Percentiles rank a stretch among this genome's conserved stretches.
These are phyloP conservation scores for Nemania sp. DNA, from an alignment of 2,329 filamentous ascomycete species.

Conservation along the genomic window DNA sequence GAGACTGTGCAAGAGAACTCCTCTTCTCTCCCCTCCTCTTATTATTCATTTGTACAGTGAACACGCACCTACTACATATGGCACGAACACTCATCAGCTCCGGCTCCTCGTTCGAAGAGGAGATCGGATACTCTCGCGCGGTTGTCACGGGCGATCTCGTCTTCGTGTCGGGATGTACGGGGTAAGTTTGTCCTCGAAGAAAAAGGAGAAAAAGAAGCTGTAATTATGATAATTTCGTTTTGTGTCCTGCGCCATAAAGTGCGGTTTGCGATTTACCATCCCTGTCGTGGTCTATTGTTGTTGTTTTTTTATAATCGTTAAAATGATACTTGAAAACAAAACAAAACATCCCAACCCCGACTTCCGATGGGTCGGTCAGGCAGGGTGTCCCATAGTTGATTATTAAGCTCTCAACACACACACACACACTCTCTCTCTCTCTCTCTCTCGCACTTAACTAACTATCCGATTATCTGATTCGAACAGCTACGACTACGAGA, in stretches of 20 bases:
- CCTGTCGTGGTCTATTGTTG: too few species aligned
- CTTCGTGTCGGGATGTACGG: conserved; percentile 27
- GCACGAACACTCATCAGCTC: conserved; percentile 24
- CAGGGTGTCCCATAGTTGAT: too few species aligned
- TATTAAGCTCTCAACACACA: not conserved
- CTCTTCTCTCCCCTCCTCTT: not conserved
- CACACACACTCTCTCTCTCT: not conserved
- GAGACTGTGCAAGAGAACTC: not conserved
- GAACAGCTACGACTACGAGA: conserved; percentile 25
- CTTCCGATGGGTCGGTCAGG: too few species aligned
- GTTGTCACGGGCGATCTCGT: conserved; percentile 25
- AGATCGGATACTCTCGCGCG: conserved; percentile 27
- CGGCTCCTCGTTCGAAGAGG: conserved; percentile 23
- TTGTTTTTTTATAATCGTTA: too few species aligned
- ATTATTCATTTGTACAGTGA: too few species aligned
- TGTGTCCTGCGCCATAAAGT: too few species aligned
- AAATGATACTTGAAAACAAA: too few species aligned
- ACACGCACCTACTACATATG: not conserved
- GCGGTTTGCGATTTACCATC: too few species aligned
- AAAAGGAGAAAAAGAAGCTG: not conserved
- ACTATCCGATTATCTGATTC: not conserved
- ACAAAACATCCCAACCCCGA: too few species aligned
- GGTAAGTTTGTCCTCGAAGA: conserved; percentile 10
- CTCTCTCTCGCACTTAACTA: not conserved
- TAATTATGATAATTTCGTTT: not conserved